Evolutionary conservation across 129 eudicot species (phyloP).

Genomic region (Rutidosis leptorrhynchoides): DNA sequence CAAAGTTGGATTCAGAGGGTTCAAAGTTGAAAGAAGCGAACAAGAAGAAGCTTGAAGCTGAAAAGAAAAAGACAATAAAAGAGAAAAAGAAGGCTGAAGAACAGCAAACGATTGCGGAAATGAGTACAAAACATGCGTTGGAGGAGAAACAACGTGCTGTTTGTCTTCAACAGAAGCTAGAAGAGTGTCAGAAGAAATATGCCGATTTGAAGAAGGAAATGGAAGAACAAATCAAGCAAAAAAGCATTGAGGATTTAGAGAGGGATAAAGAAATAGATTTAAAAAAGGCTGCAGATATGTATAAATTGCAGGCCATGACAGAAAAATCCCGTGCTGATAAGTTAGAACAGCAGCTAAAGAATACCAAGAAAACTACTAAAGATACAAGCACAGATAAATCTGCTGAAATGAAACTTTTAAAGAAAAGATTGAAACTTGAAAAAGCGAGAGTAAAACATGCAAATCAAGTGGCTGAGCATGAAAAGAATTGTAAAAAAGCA

Average conservation of each 20-base stretch:
- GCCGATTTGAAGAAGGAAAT: conserved; percentile 41
- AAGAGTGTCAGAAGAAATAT: conserved; percentile 38
- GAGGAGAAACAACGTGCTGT: conserved; percentile 59
- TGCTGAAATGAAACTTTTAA: conserved; percentile 50
- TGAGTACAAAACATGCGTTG: conserved; percentile 41
- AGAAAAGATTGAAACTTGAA: conserved; percentile 70
- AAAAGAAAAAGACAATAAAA: conserved; percentile 36
- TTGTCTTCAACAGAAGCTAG: conserved; percentile 47
- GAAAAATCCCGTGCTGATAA: conserved; percentile 52
- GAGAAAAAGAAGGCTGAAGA: conserved; percentile 56
- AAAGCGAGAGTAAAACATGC: conserved; percentile 69
- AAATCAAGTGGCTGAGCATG: conserved; percentile 56
- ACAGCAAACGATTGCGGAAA: conserved; percentile 52
- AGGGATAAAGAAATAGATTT: conserved; percentile 42
- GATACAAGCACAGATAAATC: conserved; percentile 36
- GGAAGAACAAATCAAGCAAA: conserved; percentile 30
- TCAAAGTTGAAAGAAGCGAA: conserved; percentile 49
- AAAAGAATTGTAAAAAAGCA: conserved; percentile 47
- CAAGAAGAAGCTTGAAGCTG: conserved; percentile 61
- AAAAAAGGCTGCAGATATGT: conserved; percentile 39
- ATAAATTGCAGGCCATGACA: conserved; percentile 40
- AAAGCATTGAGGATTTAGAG: conserved; percentile 35
- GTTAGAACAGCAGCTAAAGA: conserved; percentile 42
- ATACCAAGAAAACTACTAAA: conserved; percentile 31
- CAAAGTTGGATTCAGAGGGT: conserved; percentile 36